Evolutionary conservation across 176 grass and related monocot genomes (phyloP).

Genomic region (Triticum dicoccoides): DNA sequence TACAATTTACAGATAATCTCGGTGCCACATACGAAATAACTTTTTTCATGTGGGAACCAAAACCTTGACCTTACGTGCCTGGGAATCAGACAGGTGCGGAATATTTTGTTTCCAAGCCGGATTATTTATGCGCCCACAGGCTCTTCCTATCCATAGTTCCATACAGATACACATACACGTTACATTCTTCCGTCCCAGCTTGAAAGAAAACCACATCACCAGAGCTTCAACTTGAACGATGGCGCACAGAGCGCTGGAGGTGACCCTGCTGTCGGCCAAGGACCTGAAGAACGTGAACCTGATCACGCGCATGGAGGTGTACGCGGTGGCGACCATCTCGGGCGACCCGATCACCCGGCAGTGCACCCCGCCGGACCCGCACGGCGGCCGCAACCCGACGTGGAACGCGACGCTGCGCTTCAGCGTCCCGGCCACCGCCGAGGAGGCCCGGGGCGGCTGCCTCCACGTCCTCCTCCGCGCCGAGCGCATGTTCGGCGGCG

Average conservation of each 20-base stretch:
- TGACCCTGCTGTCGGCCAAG: constrained; percentile 53
- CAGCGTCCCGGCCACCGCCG: constrained; percentile 28
- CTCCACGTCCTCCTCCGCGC: constrained; percentile 63
- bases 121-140: too few species aligned
- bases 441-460: not conserved
- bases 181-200: too few species aligned
- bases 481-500: constrained; percentile 45
- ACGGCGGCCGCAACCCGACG: constrained; percentile 51
- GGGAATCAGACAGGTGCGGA: too few species aligned
- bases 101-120: too few species aligned
- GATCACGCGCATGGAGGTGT: constrained; percentile 49
- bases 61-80: too few species aligned
- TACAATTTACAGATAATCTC: too few species aligned
- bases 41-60: too few species aligned
- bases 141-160: too few species aligned
- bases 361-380: constrained; percentile 50
- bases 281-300: constrained; percentile 69
- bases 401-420: constrained; percentile 64
- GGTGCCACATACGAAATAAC: too few species aligned
- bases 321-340: constrained; percentile 53
- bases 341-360: constrained; percentile 36
- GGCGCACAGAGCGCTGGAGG: constrained; percentile 59
- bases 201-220: too few species aligned
- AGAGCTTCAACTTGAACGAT: constrained; percentile 15
- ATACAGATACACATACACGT: too few species aligned